Base-by-base conservation (phyloP, 2,329 filamentous ascomycete species). In the Pseudovirgaria hyperparasitica region DNA sequence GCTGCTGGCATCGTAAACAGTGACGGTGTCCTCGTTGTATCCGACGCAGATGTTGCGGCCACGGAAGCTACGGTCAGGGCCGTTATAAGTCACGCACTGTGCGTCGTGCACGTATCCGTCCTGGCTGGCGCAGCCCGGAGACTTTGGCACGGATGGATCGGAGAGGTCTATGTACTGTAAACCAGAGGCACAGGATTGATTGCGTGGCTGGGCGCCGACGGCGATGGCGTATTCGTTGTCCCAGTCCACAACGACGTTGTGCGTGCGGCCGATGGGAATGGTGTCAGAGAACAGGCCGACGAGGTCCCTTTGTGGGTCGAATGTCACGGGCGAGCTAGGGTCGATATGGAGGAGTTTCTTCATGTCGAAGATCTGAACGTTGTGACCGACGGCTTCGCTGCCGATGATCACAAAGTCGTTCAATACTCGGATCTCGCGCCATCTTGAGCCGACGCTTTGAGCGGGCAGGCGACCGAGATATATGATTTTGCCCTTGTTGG, bases 351-450 rank as follows among this genome's bases (percentile, higher is more conserved):
- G 39, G 10, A 54, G 39, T 39, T 63, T 72, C 39, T 57, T 62
- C 65, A 73, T 62, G 48, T 76, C 71, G 40, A 76, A 76, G 48
- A 75, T 62, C 48, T 75, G 71, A 24, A 76, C 62, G 18, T 66
- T 65, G 46, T 75, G 70, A 38, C 56, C 40, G 28, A 26, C 30
- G 22, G 50, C 50, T 29, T 54, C 51, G n/a, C n/a, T n/a, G 5
- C 48, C 49, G 19, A 53, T 46, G 26, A 50, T 28, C 29, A 46
- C 37, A 31, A 47, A 49, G 25, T 48, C 31, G 35, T 50, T 39
- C 33, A 40, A 45, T 6, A 38, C 38, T 14, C 48, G 43, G 29
- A 65, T 64, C 40, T 65, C 60, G 23, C 59, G 49, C 60, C 61
- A 65, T 22, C 54, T 57, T 13, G 50, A 47, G 19, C 50, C 41